Evolutionary conservation across 2,329 filamentous ascomycete species (phyloP), one percentile per base, ranked within the genome.

Genomic region (Fusarium euwallaceae): DNA sequence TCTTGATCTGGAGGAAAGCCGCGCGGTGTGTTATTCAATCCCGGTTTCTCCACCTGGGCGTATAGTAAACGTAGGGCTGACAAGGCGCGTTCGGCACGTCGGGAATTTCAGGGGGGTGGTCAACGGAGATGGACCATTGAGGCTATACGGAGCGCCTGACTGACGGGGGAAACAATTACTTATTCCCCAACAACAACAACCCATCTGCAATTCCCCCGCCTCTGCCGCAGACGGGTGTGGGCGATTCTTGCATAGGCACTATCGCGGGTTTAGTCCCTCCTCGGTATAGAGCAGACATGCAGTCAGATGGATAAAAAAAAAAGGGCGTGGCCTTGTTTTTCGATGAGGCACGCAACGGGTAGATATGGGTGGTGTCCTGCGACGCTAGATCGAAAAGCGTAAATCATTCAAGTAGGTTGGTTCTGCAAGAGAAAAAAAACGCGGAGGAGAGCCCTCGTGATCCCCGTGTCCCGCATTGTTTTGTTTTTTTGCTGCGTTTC

Each of bases 321-420:
- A 22, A 32, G 29, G 29, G 29, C 29, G 29, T 32, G 29, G 55
- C 14, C 14, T 39, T 53, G 27, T 32, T 32, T 32, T 32, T 70
- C 72, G 72, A 75, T 75, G 66, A 75, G 61, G 72, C 66, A 73
- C 24, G 61, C 29, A 60, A 58, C 72, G 69, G 72, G 60, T 73
- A 64, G 61, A 32, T 36, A 32, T 36, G 34, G 56, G 29, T 32
- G 20, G 36, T 17, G 17, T 32, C 17, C 24, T 16, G 12, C 20
- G n/a, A 34, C 56, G 36, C 56, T 59, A 59, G 34, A 24, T 39
- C 56, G 6, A 27, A 59, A 41, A 16, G 1, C 29, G 56, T 59
- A 24, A 37, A 17, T 32, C 12, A 16, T 3, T 7, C 3, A 58
- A 58, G 32, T 32, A 37, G 34, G 34, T 58, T 58, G 32, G 32